Base-by-base conservation (phyloP, 257 asterid species). In the Leonotis leonurus region DNA sequence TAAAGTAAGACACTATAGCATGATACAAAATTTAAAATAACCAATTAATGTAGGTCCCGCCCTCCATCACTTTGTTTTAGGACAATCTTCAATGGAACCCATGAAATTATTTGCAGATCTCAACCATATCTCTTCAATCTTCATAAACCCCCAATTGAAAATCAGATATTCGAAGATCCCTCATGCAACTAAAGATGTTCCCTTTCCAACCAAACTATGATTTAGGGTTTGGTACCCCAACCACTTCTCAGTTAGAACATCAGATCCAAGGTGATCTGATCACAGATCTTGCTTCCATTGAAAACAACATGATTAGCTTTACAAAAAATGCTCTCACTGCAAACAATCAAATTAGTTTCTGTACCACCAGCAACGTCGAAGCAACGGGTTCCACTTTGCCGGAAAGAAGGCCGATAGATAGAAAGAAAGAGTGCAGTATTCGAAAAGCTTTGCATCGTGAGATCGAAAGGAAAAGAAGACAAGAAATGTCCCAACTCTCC, bases 401-500 rank as follows among this genome's bases (percentile, higher is more conserved):
- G 20, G 8, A 2, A 12, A 37, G 18, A 51, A 54, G 24, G 10
- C 37, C 43, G n/a, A 32, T 1, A 4, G 56, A 35, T 36, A 6
- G 12, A 1, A 16, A 25, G n/a, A 44, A 62, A 14, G 56, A 33
- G 8, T n/a, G n/a, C n/a, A n/a, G n/a, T n/a, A n/a, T n/a, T n/a
- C n/a, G n/a, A n/a, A n/a, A n/a, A n/a, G n/a, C n/a, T n/a, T n/a
- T n/a, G n/a, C n/a, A n/a, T n/a, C n/a, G n/a, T n/a, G n/a, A n/a
- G n/a, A n/a, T n/a, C 0, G 84, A 80, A 27, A 55, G 75, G 37
- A 79, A 67, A 20, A 68, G 85, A 62, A 73, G 68, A n/a, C 80
- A 56, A 55, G 74, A 76, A 29, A 79, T 75, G 86, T 43, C 86
- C 0, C 21, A 49, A 4, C 83, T 72, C 49, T 50, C 33, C 17